Percentiles rank a stretch among this genome's conserved stretches.
These are phyloP conservation scores for Penicillium capsulatum DNA, from an alignment of 2,329 filamentous ascomycete genomes.

Conservation along the genomic window DNA sequence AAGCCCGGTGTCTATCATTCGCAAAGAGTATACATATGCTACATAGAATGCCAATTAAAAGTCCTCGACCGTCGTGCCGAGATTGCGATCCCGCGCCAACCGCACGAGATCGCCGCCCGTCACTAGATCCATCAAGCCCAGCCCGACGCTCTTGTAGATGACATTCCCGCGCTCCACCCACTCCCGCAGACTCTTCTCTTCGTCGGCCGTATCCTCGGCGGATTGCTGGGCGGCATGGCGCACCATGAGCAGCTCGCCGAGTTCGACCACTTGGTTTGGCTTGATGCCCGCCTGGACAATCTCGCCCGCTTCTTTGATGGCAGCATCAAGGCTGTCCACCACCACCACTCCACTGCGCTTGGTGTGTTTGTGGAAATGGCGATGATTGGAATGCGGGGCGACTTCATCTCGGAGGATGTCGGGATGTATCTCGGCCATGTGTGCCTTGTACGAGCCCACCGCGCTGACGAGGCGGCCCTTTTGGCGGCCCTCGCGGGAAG, in stretches of 20 bases:
- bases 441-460: slow-evolving; percentile 53
- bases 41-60: slow-evolving; percentile 29
- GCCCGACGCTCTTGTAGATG: slow-evolving; percentile 65
- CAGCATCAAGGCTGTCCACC: slow-evolving; percentile 69
- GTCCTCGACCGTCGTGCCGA: slow-evolving; percentile 50
- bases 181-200: slow-evolving; percentile 47
- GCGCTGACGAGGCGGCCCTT: slow-evolving; percentile 45
- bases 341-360: slow-evolving; percentile 57
- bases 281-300: slow-evolving; percentile 71
- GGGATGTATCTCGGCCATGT: slow-evolving; percentile 80
- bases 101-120: slow-evolving; percentile 57
- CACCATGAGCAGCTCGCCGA: slow-evolving; percentile 74
- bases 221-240: slow-evolving; percentile 47
- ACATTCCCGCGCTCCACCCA: slow-evolving; percentile 63
- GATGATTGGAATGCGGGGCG: slow-evolving; percentile 41
- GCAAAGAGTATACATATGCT: slow-evolving; percentile 12
- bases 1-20: too few relatives aligned
- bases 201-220: slow-evolving; percentile 31
- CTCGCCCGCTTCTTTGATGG: slow-evolving; percentile 79
- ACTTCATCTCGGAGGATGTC: slow-evolving; percentile 67
- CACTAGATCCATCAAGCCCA: slow-evolving; percentile 65
- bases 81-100: slow-evolving; percentile 51
- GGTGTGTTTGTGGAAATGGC: slow-evolving; percentile 50
- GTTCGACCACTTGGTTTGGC: slow-evolving; percentile 74
- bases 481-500: slow-evolving; percentile 49